A percentile compares a stretch with the other conserved stretches of the same genome.
Conservation (phyloP, 768 basidiomycete genomes). For the Boletus sp. region DNA sequence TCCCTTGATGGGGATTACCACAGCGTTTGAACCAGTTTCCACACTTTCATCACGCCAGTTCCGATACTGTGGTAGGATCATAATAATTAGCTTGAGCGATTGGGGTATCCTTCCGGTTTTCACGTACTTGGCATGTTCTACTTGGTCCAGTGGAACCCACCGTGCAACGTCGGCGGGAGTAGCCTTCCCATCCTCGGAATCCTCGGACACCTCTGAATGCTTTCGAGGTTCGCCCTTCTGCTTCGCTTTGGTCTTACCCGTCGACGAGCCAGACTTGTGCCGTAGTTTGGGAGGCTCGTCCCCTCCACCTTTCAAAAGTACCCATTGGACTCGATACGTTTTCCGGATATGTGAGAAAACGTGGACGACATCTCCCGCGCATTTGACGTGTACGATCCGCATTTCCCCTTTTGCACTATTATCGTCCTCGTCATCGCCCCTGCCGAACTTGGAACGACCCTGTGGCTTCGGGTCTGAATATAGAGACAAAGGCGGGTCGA, state of each 20-base stretch:
- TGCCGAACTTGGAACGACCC: neutral
- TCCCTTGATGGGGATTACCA: conserved; percentile 12
- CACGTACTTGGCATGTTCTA: conserved; percentile 61
- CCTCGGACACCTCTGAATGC: conserved; percentile 8
- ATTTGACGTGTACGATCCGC: conserved; percentile 45
- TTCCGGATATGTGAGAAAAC: conserved; percentile 90
- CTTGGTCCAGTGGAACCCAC: conserved; percentile 58
- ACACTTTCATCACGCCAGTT: conserved; percentile 73
- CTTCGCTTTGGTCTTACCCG: conserved; percentile 8
- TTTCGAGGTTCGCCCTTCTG: conserved; percentile 15
- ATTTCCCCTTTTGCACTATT: neutral
- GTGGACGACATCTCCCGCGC: conserved; percentile 69
- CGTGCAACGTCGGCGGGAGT: conserved; percentile 24
- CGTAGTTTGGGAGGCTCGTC: conserved; percentile 40
- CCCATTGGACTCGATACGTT: conserved; percentile 78
- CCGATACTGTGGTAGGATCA: conserved; percentile 50
- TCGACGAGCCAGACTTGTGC: neutral
- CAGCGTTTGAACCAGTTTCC: conserved; percentile 50
- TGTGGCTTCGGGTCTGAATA: conserved; percentile 2
- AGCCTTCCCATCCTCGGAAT: conserved; percentile 8
- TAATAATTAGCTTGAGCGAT: neutral
- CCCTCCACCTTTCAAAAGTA: conserved; percentile 57
- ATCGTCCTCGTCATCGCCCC: neutral
- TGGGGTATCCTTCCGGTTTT: neutral
- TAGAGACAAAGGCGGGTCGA: conserved; percentile 24